Conservation (phyloP, 352 stramenopile species). For the Globisporangium canariense region DNA sequence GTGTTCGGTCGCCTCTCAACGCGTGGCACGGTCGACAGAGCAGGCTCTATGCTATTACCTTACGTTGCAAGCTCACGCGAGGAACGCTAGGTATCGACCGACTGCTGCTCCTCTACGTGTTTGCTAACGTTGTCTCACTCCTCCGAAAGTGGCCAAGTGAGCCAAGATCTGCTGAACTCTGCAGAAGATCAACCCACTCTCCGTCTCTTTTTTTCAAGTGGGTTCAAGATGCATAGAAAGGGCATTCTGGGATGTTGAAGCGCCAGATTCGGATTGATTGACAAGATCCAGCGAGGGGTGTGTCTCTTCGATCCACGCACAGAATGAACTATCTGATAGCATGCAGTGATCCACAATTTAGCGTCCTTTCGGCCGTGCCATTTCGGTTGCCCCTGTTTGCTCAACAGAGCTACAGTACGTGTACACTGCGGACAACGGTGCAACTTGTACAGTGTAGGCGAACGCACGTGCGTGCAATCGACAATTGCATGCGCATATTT, state of each 20-base stretch:
- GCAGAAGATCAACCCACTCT: too few relatives aligned
- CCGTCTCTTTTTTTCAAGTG: conserved; percentile 6
- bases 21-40: not conserved
- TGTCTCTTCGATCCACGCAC: conserved; percentile 6
- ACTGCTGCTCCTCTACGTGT: not conserved
- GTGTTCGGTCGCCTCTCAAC: not conserved
- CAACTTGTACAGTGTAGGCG: not conserved
- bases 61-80: not conserved
- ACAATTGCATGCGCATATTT: too few relatives aligned
- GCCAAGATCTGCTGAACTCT: not conserved
- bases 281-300: not conserved
- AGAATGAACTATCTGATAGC: not conserved
- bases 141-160: too few relatives aligned
- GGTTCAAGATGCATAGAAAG: conserved; percentile 9
- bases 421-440: not conserved
- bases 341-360: not conserved
- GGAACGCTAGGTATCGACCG: conserved; percentile 1
- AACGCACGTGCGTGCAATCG: not conserved
- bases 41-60: conserved; percentile 7
- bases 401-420: not conserved
- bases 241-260: conserved; percentile 3
- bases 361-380: not conserved
- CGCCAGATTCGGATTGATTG: conserved; percentile 9
- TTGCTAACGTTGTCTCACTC: not conserved
- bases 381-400: not conserved